These are phyloP conservation scores for Naganishia sp. DNA, from an alignment of 1,284 basidiomycete genomes.

Conservation along the genomic window DNA sequence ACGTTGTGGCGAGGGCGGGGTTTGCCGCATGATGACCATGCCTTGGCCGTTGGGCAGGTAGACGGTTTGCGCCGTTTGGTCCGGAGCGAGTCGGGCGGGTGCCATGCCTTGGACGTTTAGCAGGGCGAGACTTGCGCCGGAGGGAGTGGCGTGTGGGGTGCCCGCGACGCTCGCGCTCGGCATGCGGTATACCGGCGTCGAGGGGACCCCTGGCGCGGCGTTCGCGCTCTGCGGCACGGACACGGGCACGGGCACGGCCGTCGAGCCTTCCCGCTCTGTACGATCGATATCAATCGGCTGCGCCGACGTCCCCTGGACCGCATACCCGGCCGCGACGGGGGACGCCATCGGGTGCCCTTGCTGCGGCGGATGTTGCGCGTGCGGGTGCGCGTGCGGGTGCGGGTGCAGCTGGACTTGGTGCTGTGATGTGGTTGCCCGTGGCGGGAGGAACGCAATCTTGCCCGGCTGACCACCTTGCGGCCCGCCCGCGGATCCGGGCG, in stretches of 20 bases:
- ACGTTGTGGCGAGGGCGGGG: not conserved
- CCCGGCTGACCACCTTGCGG: not conserved
- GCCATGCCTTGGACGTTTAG: conserved; percentile 20
- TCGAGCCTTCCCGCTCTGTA: not conserved
- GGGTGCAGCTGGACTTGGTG: not conserved
- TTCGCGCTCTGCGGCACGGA: not conserved
- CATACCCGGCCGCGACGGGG: not conserved
- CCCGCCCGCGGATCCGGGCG: conserved; percentile 12
- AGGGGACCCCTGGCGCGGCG: not conserved
- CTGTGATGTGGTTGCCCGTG: conserved; percentile 1
- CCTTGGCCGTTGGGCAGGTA: conserved; percentile 16
- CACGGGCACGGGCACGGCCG: not conserved
- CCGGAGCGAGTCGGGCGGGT: not conserved
- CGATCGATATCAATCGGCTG: conserved; percentile 11
- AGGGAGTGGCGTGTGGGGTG: not conserved
- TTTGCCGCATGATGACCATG: conserved; percentile 15
- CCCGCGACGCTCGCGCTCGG: not conserved
- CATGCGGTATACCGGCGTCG: conserved; percentile 13
- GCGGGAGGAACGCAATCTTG: conserved; percentile 12
- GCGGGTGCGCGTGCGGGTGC: not conserved
- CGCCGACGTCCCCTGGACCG: not conserved
- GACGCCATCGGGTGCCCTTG: too few species aligned
- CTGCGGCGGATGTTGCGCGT: not conserved
- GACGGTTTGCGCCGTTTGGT: conserved; percentile 4
- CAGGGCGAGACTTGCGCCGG: conserved; percentile 12